Base-by-base conservation (phyloP, 1,139 yeast species). In the Lodderomyces orthopsilosis region DNA sequence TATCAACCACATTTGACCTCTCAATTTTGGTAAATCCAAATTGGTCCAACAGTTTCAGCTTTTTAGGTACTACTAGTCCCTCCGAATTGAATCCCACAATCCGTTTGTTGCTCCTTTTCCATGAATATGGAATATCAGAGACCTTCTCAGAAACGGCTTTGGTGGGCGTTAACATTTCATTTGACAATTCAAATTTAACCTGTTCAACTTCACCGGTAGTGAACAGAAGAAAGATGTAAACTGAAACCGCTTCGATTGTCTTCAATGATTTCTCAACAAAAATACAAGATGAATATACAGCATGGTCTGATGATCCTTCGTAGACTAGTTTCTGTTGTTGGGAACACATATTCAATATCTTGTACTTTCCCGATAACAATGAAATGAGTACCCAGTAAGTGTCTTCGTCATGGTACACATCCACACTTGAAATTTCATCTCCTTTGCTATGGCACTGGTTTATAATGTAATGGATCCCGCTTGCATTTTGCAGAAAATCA, bases 371-470 rank as follows among this genome's bases (percentile, higher is more conserved):
- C n/a, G 33, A 13, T n/a, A 37, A 34, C 23, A 28, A 43, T 4
- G 13, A 36, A 15, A 13, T 15, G 18, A 22, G 10, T 1, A 19
- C 30, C 33, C 39, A 37, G 24, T 13, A 36, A 13, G 14, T 14
- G 14, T 12, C 18, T 13, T 2, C 12, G 12, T 15, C 22, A 14
- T 34, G 18, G 7, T 3, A 32, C 6, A 32, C 21, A 40, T 43
- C 46, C n/a, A 40, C 19, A 17, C 38, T 28, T 23, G 35, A 23
- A 17, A 44, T 37, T 18, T 44, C 47, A 4, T 37, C 32, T 4
- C 10, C 15, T 2, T 22, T 2, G 12, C 10, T 22, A 10, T 17
- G n/a, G 19, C 14, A 19, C 23, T 21, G 4, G 23, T 30, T 19
- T 7, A 15, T n/a, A 3, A 4, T 15, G 10, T 19, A 30, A 15